Conservation (phyloP, 495 filamentous ascomycete species). For the Tuber microsphaerosporum region DNA sequence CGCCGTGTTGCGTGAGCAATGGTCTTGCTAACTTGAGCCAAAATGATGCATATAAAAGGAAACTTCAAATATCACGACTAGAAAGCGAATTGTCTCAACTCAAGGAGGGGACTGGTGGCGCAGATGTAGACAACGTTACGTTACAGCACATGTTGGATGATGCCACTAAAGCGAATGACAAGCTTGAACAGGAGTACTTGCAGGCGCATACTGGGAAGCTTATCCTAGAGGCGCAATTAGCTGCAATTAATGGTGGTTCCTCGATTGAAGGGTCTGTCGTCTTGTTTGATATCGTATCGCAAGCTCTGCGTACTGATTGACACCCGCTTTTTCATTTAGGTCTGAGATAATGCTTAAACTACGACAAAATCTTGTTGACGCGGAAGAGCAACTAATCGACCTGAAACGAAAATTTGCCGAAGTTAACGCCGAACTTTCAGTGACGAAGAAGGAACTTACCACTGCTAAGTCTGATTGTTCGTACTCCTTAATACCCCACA, state of each 20-base stretch:
- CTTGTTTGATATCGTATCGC: conserved; percentile 6
- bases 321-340: conserved; percentile 29
- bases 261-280: conserved; percentile 41
- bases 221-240: conserved; percentile 42
- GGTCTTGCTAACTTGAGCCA: conserved; percentile 12
- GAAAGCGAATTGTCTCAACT: conserved; percentile 38
- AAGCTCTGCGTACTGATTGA: conserved; percentile 32
- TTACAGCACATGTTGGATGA: conserved; percentile 40
- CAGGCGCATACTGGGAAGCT: conserved; percentile 40
- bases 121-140: conserved; percentile 37
- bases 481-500: conserved; percentile 22
- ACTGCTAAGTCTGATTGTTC: conserved; percentile 43
- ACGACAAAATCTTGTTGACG: conserved; percentile 38
- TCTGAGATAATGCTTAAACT: conserved; percentile 42
- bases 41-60: conserved; percentile 13
- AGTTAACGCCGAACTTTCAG: conserved; percentile 37
- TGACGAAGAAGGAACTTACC: conserved; percentile 37
- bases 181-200: conserved; percentile 41
- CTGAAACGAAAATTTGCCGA: conserved; percentile 37
- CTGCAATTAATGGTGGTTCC: conserved; percentile 36
- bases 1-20: not conserved
- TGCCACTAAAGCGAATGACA: conserved; percentile 35
- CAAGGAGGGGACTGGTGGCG: conserved; percentile 31
- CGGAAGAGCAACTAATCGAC: conserved; percentile 37
- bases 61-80: conserved; percentile 37